phyloP scores from a whole-genome alignment of 306 rosid genomes.

The Pyrus betulifolia region DNA sequence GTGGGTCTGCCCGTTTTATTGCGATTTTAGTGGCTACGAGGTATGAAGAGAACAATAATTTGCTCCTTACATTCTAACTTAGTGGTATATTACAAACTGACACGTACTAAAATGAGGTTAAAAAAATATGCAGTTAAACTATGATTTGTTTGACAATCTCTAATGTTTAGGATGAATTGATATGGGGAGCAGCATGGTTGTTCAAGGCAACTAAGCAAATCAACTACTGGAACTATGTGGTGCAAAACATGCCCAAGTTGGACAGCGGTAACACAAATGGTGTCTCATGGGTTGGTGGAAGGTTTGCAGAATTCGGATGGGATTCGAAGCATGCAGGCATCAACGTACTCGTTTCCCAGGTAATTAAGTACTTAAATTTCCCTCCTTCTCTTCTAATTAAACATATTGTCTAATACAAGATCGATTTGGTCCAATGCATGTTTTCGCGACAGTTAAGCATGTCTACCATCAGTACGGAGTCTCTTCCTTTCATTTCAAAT shows the following conservation, averaged over 20 bases:
- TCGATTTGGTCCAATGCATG: neutral
- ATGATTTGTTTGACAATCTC: neutral
- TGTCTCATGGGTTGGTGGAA: neutral
- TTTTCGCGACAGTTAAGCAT: neutral
- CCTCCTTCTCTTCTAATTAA: neutral
- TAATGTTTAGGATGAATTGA: constrained; percentile 12
- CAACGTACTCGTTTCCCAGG: constrained; percentile 11
- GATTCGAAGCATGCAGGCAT: constrained; percentile 23
- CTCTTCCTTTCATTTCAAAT: neutral
- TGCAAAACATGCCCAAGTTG: neutral
- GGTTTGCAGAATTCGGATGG: constrained; percentile 19
- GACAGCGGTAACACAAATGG: neutral
- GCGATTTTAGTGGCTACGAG: constrained; percentile 21
- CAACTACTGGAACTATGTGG: constrained; percentile 6
- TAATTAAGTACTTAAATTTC: neutral
- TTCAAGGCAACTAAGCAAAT: constrained; percentile 10
- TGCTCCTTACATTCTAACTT: too few species aligned
- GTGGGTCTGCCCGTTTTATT: constrained; percentile 21
- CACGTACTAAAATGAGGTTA: too few species aligned
- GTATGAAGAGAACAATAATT: neutral
- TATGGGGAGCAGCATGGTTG: constrained; percentile 27
- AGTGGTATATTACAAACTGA: too few species aligned
- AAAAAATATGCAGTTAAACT: too few species aligned
- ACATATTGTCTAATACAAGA: neutral
- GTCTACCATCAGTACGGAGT: neutral